Evolutionary conservation across 2,329 filamentous ascomycete genomes (phyloP), one percentile per base, ranked within the genome.

Genomic region (Zymoseptoria ardabiliae): DNA sequence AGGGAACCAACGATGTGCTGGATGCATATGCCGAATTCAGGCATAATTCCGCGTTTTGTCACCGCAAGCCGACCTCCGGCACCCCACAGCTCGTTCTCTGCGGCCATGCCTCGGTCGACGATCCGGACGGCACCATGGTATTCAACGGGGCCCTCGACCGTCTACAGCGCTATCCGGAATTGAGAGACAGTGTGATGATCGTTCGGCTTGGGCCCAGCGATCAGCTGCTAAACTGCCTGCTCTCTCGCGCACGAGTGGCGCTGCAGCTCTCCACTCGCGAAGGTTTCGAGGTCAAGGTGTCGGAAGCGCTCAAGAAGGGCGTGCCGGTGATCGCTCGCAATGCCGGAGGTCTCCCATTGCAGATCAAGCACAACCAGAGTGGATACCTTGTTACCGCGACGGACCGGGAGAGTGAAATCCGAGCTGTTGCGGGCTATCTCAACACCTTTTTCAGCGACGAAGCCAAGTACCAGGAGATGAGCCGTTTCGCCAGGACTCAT

Each of bases 261-360:
- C 81, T 94, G 7, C 90, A 94, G 73, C 83, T 94, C 5, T 92
- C 88, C 2, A 91, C 87, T 0, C 83, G 88, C 41, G 90, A 94
- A 71, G 89, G 90, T 0, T 94, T 94, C 67, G 90, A 94, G 73
- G 87, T 94, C 67, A 94, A 94, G 74, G 89, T 94, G 4, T 91
- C 87, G 0, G 90, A 94, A 74, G 89, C 88, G 1, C 79, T 93
- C 21, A 89, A 92, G 70, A 90, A 91, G 51, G 89, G 89, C 13
- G 84, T 87, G 2, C 90, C 90, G 1, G 82, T 91, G 67, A 90
- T 94, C 63, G 88, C 87, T 2, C 90, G 87, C 1, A 79, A 80
- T 20, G 85, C 86, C 1, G 90, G 90, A n/a, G 90, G 90, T 10
- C 92, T 94, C 56, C 89, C 89, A 0, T 78, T 93, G 4, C 90